Conservation (phyloP, 306 rosid species). For the Albizia julibrissin region DNA sequence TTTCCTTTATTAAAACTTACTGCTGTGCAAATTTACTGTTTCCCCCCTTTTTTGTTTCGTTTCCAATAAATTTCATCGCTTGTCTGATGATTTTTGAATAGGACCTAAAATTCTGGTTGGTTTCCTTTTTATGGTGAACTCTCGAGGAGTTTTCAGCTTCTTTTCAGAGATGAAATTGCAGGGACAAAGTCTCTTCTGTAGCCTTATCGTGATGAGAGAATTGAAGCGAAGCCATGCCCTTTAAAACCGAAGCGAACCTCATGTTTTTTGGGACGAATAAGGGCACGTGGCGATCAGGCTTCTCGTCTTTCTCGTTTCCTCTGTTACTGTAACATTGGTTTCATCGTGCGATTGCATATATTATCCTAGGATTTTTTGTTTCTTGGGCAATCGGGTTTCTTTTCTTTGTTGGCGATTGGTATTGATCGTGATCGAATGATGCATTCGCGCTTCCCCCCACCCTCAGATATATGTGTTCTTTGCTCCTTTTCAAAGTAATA, state of each 20-base stretch:
- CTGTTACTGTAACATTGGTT: constrained; percentile 8
- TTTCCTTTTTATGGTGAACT: background rate
- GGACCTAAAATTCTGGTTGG: constrained; percentile 5
- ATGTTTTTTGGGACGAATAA: constrained; percentile 41
- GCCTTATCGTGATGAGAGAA: constrained; percentile 34
- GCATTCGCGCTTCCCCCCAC: background rate
- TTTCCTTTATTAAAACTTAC: background rate
- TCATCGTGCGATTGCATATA: constrained; percentile 9
- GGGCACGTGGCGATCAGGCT: constrained; percentile 37
- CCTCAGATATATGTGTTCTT: background rate
- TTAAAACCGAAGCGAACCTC: constrained; percentile 31
- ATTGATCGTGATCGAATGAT: constrained; percentile 18
- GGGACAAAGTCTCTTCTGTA: constrained; percentile 33
- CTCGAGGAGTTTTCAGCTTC: constrained; percentile 4
- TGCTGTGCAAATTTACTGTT: background rate
- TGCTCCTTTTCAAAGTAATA: background rate
- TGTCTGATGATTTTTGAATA: background rate
- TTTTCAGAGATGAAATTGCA: constrained; percentile 43
- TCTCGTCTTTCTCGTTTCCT: constrained; percentile 35
- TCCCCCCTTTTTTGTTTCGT: background rate
- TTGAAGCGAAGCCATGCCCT: constrained; percentile 37
- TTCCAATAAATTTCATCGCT: background rate
- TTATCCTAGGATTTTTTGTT: background rate
- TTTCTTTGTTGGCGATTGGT: constrained; percentile 27
- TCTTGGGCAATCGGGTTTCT: constrained; percentile 27